Evolutionary conservation across 768 basidiomycete genomes (phyloP), one percentile per base, ranked within the genome.

Genomic region (Suillus luteus): DNA sequence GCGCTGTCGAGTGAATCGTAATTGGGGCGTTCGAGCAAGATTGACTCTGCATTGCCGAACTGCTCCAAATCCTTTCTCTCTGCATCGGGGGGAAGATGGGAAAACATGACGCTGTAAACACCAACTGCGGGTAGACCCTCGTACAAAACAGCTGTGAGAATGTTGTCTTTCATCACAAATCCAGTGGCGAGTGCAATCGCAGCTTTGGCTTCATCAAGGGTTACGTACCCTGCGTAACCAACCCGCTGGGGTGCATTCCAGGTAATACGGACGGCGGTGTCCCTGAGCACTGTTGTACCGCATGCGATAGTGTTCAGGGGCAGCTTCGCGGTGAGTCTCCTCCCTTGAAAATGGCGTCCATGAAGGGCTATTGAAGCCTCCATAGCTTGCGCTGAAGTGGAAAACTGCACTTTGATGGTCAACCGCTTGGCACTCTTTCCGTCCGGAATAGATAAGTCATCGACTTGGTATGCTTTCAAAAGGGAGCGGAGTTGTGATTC

Each of bases 181-280:
- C 72, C 75, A 17, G 79, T 75, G 0, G 85, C 77, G 0, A 75
- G 72, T 10, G 76, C 73, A 7, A 91, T 81, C 2, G 83, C 90
- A 24, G 73, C 69, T 27, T 81, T 73, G 0, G 92, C 91, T 10
- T 79, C 76, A 49, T 77, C 75, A 59, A 77, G 66, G 1, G 79
- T 82, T 0, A 76, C 70, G 67, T 89, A 93, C 1, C 92, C 91
- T 15, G 83, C 85, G 64, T 85, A 93, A 0, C 83, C 89, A 1
- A 77, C 77, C 48, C 80, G 80, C 22, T 75, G 72, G 0, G 92
- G 87, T 3, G 82, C 83, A 5, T 85, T 83, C 83, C 89, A 90
- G 17, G 79, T 72, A 38, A 93, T 73, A 17, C 82, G 82, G 11
- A 90, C 84, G 2, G 81, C 77, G 1, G 81, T 84, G 64, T 90